Conservation (phyloP, 805 yeast species). For the Candida ovalis region DNA sequence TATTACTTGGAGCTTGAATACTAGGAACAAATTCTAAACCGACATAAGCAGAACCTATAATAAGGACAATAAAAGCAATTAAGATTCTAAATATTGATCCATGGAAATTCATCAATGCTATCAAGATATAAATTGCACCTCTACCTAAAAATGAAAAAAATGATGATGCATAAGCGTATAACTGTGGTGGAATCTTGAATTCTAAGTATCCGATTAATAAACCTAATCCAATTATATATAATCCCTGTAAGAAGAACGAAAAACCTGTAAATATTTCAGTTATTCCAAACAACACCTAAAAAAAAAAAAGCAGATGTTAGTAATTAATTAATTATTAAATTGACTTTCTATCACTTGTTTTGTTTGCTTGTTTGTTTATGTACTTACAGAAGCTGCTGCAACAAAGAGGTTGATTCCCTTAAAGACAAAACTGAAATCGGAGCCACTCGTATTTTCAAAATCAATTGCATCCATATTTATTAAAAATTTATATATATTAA, state of each 20-base stretch:
- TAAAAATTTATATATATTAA: neutral
- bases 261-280: conserved; percentile 43
- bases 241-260: conserved; percentile 49
- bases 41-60: conserved; percentile 56
- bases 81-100: conserved; percentile 53
- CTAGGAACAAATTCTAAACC: conserved; percentile 70
- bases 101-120: conserved; percentile 46
- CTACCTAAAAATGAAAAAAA: conserved; percentile 72
- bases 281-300: conserved; percentile 44
- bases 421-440: conserved; percentile 43
- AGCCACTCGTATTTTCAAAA: conserved; percentile 40
- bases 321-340: neutral
- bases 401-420: conserved; percentile 51
- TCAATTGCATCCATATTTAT: conserved; percentile 35
- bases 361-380: neutral
- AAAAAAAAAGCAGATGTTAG: neutral
- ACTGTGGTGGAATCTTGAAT: conserved; percentile 50
- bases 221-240: conserved; percentile 57
- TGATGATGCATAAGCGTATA: conserved; percentile 64
- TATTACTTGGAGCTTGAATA: conserved; percentile 76
- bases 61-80: conserved; percentile 53
- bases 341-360: neutral
- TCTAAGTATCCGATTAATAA: conserved; percentile 45
- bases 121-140: conserved; percentile 54
- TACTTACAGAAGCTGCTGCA: conserved; percentile 50